Conservation (phyloP, 2,329 filamentous ascomycete species). For the Ilyonectria mors-panacis region DNA sequence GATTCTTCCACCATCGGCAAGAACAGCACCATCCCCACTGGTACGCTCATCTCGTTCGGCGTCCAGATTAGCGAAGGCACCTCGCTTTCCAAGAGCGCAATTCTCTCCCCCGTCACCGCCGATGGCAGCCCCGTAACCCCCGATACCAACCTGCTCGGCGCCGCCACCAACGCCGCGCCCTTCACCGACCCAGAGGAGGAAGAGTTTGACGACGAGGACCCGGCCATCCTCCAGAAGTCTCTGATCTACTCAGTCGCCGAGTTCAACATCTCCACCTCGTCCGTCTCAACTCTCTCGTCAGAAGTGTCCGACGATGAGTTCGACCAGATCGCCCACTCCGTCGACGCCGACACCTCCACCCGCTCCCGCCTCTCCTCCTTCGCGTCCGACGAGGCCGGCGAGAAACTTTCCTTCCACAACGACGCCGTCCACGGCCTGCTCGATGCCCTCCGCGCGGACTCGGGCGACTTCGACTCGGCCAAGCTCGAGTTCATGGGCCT, state of each 20-base stretch:
- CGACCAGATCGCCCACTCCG: slow-evolving; percentile 71
- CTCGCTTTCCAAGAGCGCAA: slow-evolving; percentile 56
- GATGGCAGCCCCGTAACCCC: slow-evolving; percentile 56
- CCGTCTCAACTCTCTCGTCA: slow-evolving; percentile 74
- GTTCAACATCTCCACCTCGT: slow-evolving; percentile 68
- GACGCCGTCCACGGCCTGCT: slow-evolving; percentile 91
- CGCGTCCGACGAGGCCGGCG: slow-evolving; percentile 78
- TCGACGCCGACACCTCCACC: slow-evolving; percentile 60
- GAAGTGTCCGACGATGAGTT: slow-evolving; percentile 76
- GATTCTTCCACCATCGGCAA: slow-evolving; percentile 80
- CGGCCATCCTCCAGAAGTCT: slow-evolving; percentile 67
- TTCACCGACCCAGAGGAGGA: slow-evolving; percentile 65
- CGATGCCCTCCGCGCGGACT: slow-evolving; percentile 83
- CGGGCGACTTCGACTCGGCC: slow-evolving; percentile 83
- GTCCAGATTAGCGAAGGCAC: slow-evolving; percentile 78
- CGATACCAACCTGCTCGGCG: slow-evolving; percentile 64
- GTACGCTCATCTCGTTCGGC: slow-evolving; percentile 84
- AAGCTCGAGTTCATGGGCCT: slow-evolving; percentile 94
- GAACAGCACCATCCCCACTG: slow-evolving; percentile 77
- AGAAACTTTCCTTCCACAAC: slow-evolving; percentile 77
- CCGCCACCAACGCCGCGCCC: slow-evolving; percentile 64
- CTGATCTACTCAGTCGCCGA: slow-evolving; percentile 69
- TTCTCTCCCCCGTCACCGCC: slow-evolving; percentile 55
- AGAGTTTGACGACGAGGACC: slow-evolving; percentile 65
- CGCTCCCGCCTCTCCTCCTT: slow-evolving; percentile 79